Percentiles rank a stretch among this genome's conserved stretches.
Conservation (phyloP, 805 yeast genomes). For the Candida ipomoeae region DNA sequence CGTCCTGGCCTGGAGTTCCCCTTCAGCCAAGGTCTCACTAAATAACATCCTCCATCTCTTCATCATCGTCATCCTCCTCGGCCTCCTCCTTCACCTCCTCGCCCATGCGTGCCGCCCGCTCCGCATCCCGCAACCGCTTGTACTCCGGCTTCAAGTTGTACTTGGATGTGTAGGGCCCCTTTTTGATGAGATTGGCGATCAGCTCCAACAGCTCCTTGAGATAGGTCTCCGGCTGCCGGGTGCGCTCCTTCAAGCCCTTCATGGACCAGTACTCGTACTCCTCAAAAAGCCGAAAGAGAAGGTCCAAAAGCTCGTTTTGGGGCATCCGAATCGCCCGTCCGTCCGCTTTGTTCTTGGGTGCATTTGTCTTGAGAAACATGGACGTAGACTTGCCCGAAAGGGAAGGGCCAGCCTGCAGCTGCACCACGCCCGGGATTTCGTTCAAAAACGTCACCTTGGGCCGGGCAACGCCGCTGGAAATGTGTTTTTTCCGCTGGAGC, state of each 20-base stretch:
- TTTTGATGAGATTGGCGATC: constrained; percentile 83
- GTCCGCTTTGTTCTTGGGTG: constrained; percentile 47
- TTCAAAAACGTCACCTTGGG: constrained; percentile 67
- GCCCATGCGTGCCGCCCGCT: constrained; percentile 63
- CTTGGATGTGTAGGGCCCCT: constrained; percentile 93
- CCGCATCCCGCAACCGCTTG: constrained; percentile 72
- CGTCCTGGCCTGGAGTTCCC: no score
- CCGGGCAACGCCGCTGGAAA: constrained; percentile 43
- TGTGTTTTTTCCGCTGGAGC: constrained; percentile 46
- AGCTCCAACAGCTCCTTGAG: constrained; percentile 86
- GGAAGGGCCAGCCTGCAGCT: constrained; percentile 82
- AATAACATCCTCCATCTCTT: constrained; percentile 45
- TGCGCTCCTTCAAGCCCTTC: constrained; percentile 89
- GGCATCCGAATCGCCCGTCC: constrained; percentile 95
- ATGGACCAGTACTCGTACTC: constrained; percentile 96
- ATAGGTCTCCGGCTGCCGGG: constrained; percentile 92
- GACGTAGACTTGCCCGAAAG: constrained; percentile 65
- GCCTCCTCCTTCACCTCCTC: constrained; percentile 34
- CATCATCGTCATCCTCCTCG: constrained; percentile 45
- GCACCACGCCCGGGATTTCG: constrained; percentile 82
- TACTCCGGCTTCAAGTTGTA: constrained; percentile 89
- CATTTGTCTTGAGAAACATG: constrained; percentile 53
- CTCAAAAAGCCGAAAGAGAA: constrained; percentile 84
- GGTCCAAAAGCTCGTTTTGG: constrained; percentile 82
- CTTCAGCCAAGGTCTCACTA: no score